Conservation (phyloP, 306 rosid species). For the Gleditsia sinensis region DNA sequence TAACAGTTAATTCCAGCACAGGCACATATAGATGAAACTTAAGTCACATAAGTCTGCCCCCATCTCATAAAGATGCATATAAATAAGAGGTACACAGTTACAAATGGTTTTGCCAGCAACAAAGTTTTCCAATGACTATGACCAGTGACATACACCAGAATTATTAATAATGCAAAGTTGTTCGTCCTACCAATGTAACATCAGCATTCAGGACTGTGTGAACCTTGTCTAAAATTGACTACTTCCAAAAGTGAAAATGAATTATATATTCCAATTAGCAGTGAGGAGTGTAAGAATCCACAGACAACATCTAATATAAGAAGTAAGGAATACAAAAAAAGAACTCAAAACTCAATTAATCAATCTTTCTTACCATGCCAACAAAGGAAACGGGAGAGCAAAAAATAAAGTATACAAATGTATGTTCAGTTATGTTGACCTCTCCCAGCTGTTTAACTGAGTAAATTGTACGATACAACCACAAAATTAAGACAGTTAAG, state of each 20-base stretch:
- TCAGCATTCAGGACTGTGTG: not conserved
- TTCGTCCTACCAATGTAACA: not conserved
- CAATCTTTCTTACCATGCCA: not conserved
- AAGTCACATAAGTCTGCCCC: not conserved
- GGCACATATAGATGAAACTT: not conserved
- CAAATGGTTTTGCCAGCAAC: not conserved
- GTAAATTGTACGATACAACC: not conserved
- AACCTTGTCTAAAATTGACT: not conserved
- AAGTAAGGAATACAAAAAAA: not conserved
- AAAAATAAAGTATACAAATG: not conserved
- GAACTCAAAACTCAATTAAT: not conserved
- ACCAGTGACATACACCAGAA: not conserved
- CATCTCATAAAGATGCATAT: not conserved
- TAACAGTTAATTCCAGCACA: constrained; percentile 43
- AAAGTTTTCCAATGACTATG: too few species aligned
- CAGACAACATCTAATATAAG: not conserved
- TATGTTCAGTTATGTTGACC: not conserved
- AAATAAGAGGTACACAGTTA: not conserved
- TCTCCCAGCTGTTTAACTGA: not conserved
- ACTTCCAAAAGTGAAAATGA: not conserved
- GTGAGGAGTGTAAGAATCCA: not conserved
- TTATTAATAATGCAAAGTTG: not conserved
- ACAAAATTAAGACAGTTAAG: not conserved
- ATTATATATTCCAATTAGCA: not conserved
- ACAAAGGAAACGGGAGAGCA: not conserved